These are phyloP conservation scores for Posidonia oceanica DNA, from an alignment of 116 monocot species.

Conservation along the genomic window DNA sequence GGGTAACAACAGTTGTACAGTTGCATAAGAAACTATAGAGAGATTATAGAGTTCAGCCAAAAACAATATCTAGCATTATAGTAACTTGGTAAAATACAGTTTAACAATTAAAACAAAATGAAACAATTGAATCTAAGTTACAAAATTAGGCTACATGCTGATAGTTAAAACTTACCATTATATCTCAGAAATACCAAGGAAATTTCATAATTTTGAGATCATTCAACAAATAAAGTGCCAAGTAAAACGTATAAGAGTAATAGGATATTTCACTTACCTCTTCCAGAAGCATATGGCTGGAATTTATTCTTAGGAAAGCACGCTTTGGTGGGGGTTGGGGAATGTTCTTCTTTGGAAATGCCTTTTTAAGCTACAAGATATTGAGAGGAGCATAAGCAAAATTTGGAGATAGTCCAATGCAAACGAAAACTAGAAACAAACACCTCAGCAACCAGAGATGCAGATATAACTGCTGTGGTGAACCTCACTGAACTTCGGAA, in stretches of 20 bases:
- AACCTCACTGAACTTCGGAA: too few species aligned
- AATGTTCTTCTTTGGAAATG: slow-evolving; percentile 67
- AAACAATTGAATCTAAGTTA: not conserved
- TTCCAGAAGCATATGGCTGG: slow-evolving; percentile 73
- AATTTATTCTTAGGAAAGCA: slow-evolving; percentile 78
- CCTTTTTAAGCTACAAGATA: slow-evolving; percentile 65
- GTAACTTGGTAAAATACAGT: not conserved
- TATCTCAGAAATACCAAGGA: too few species aligned
- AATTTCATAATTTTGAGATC: not conserved
- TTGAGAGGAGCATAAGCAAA: too few species aligned
- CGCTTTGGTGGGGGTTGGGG: slow-evolving; percentile 90
- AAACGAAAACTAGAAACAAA: too few species aligned
- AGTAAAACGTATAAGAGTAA: not conserved
- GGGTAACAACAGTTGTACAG: too few species aligned
- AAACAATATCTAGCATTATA: not conserved
- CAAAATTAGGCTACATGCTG: not conserved
- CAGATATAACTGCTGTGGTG: too few species aligned
- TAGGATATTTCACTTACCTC: slow-evolving; percentile 43
- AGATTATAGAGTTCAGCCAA: too few species aligned
- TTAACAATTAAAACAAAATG: not conserved
- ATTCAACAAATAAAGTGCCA: not conserved
- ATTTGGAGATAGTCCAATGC: too few species aligned
- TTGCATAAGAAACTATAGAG: too few species aligned
- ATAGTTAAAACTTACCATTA: too few species aligned
- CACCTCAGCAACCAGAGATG: too few species aligned